phyloP scores from a whole-genome alignment of 371 early-diverging fungal genomes.

The Mucor saturninus region DNA sequence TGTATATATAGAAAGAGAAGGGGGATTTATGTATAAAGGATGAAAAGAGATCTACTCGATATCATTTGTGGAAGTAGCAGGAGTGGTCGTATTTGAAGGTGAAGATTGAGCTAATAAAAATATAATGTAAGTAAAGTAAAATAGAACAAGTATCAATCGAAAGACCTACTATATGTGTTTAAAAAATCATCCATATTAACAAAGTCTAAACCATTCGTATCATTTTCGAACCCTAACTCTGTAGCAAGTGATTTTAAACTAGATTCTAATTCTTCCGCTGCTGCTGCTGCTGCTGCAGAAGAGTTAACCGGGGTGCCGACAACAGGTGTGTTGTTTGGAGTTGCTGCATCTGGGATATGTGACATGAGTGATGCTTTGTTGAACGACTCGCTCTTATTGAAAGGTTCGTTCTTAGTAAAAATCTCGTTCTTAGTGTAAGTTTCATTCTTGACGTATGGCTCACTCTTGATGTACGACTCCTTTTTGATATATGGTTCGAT shows the following conservation, averaged over 20 bases:
- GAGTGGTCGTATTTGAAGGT: conserved; percentile 1
- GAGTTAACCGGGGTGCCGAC: conserved; percentile 5
- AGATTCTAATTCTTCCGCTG: conserved; percentile 24
- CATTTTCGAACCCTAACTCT: conserved; percentile 28
- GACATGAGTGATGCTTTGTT: not conserved
- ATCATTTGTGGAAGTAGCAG: not conserved
- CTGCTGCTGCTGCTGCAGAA: not conserved
- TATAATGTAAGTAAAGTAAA: not conserved
- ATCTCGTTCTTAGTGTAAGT: too few relatives aligned
- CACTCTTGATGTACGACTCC: not conserved
- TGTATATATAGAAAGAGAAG: not conserved
- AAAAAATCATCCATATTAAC: conserved; percentile 42
- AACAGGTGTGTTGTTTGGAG: conserved; percentile 2
- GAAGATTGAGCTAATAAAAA: conserved; percentile 6
- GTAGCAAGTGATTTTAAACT: conserved; percentile 27
- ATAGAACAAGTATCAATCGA: not conserved
- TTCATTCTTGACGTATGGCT: not conserved
- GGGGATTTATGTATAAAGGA: not conserved
- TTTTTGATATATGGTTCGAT: not conserved
- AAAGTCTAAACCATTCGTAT: conserved; percentile 19
- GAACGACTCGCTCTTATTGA: too few relatives aligned
- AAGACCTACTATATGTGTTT: conserved; percentile 34
- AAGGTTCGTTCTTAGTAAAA: not conserved
- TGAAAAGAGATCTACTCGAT: not conserved
- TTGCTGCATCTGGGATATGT: too few relatives aligned